phyloP scores from a whole-genome alignment of 1,284 basidiomycete species.

The Apiotrichum siamense region DNA sequence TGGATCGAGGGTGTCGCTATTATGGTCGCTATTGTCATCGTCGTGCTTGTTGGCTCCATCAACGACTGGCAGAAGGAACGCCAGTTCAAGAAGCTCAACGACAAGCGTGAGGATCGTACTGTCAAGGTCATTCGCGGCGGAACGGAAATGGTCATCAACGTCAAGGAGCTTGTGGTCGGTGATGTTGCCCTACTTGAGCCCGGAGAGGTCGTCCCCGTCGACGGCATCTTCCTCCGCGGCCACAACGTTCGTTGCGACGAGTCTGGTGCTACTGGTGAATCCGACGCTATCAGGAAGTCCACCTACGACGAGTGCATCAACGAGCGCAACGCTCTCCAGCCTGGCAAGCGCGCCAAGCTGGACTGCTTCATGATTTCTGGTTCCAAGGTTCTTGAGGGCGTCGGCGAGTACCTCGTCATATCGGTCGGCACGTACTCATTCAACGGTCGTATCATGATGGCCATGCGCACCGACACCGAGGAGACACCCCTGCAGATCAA shows the following conservation, averaged over 20 bases:
- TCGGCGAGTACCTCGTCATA: slow-evolving; percentile 86
- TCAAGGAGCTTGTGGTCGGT: slow-evolving; percentile 86
- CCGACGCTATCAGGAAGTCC: slow-evolving; percentile 86
- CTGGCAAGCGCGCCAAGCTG: slow-evolving; percentile 54
- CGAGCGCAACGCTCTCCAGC: slow-evolving; percentile 42
- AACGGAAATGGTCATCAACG: slow-evolving; percentile 68
- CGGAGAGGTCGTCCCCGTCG: slow-evolving; percentile 91
- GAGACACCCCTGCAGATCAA: slow-evolving; percentile 87
- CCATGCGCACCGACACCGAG: slow-evolving; percentile 43
- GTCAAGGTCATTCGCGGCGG: slow-evolving; percentile 88
- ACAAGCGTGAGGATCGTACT: slow-evolving; percentile 89
- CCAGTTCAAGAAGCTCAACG: slow-evolving; percentile 87
- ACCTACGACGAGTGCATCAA: slow-evolving; percentile 70
- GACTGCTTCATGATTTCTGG: slow-evolving; percentile 94
- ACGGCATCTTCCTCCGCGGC: slow-evolving; percentile 86
- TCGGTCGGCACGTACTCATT: slow-evolving; percentile 88
- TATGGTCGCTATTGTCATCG: slow-evolving; percentile 78
- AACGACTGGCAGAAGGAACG: slow-evolving; percentile 87
- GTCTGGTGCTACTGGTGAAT: slow-evolving; percentile 92
- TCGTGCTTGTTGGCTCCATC: slow-evolving; percentile 48
- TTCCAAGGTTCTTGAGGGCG: slow-evolving; percentile 91
- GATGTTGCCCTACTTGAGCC: slow-evolving; percentile 89
- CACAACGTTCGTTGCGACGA: slow-evolving; percentile 96
- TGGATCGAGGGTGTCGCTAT: slow-evolving; percentile 99
- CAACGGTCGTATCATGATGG: slow-evolving; percentile 92